Evolutionary conservation across 306 rosid species (phyloP), one percentile per base, ranked within the genome.

Genomic region (Lathyrus oleraceus): DNA sequence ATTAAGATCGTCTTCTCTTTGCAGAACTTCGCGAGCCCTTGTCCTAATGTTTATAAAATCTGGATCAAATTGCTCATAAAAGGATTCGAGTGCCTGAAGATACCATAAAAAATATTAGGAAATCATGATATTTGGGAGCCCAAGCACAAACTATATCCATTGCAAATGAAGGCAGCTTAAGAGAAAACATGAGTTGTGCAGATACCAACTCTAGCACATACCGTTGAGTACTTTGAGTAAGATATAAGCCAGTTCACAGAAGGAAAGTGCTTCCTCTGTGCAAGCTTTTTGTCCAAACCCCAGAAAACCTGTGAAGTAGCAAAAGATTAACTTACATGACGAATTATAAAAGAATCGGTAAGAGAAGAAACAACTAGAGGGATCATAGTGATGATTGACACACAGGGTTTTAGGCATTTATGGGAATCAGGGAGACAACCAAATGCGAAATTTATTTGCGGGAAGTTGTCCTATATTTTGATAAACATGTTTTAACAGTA

Each of bases 241-340:
- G 99, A 95, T 63, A 95, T 91, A 74, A 95, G 99, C 99, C 99
- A 95, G 85, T 95, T 95, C 49, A 95, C 99, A 68, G 99, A 91
- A 66, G 99, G 99, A 78, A 95, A 95, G 74, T 95, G 99, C 86
- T 95, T 95, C 82, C 99, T 91, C 87, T 95, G 99, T 44, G 99
- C 99, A 85, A 95, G 97, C 75, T 95, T 95, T 77, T 95, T 95
- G 81, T 95, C 99, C 81, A 95, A 79, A 70, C 99, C 99, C 99
- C 99, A 95, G 86, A 95, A 95, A 76, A 95, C 99, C 99, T 95
- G 78, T 72, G 70, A 53, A 72, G 54, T 35, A 75, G 59, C 30
- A 40, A 51, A 30, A 59, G 69, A 47, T 42, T 62, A 56, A 78
- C 39, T 58, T 25, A 61, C 60, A 52, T 17, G 45, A 36, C 23